Conservation (phyloP, 2,329 filamentous ascomycete species). For the Emericellopsis atlantica region DNA sequence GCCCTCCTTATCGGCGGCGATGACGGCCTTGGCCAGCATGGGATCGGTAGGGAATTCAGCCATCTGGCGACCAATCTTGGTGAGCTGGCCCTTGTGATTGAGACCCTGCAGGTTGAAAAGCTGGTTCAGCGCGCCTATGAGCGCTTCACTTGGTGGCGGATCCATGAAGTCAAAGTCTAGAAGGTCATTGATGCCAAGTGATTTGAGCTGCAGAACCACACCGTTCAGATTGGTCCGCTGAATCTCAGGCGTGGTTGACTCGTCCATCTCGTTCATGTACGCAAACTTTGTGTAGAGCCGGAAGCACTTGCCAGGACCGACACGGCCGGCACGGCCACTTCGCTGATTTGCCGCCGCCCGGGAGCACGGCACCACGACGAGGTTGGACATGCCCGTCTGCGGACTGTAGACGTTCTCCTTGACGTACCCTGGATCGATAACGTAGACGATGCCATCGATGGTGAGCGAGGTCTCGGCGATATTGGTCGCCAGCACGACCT, state of each 20-base stretch:
- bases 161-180: slow-evolving; percentile 96
- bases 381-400: slow-evolving; percentile 79
- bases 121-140: slow-evolving; percentile 81
- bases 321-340: slow-evolving; percentile 83
- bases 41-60: slow-evolving; percentile 89
- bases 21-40: slow-evolving; percentile 78
- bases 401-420: slow-evolving; percentile 95
- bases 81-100: slow-evolving; percentile 79
- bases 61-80: slow-evolving; percentile 86
- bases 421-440: slow-evolving; percentile 89
- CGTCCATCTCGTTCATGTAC: slow-evolving; percentile 89
- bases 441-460: slow-evolving; percentile 91
- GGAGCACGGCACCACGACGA: slow-evolving; percentile 85
- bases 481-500: slow-evolving; percentile 90
- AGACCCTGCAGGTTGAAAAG: slow-evolving; percentile 84
- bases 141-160: slow-evolving; percentile 74
- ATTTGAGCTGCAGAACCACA: slow-evolving; percentile 77
- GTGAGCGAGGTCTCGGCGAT: slow-evolving; percentile 95
- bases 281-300: slow-evolving; percentile 87
- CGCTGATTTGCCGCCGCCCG: slow-evolving; percentile 87
- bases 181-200: slow-evolving; percentile 81
- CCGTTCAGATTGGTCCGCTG: slow-evolving; percentile 78
- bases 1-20: slow-evolving; percentile 80
- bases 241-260: slow-evolving; percentile 86
- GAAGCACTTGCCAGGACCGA: slow-evolving; percentile 87